Conservation (phyloP, 1,284 basidiomycete species). For the Microbotryum saponariae region DNA sequence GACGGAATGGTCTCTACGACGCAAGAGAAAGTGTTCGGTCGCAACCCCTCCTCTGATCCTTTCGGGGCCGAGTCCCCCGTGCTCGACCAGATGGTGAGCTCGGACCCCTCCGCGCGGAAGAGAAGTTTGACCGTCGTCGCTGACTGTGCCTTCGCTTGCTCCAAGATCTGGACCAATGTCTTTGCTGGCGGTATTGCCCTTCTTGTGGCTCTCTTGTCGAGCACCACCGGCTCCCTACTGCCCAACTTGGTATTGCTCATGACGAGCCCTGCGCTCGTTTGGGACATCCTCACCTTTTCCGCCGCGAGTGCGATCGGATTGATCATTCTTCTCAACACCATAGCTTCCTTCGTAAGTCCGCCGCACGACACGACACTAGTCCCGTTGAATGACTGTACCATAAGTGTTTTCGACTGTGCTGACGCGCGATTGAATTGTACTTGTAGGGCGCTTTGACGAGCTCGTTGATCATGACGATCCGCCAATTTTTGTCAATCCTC, state of each 20-base stretch:
- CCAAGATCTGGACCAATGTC: slow-evolving; percentile 33
- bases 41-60: slow-evolving; percentile 27
- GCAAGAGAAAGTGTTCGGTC: slow-evolving; percentile 34
- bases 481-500: slow-evolving; percentile 36
- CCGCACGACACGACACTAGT: neutral
- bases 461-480: slow-evolving; percentile 29
- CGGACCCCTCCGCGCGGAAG: no score
- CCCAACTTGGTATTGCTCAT: slow-evolving; percentile 23
- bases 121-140: no score
- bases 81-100: slow-evolving; percentile 32
- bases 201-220: slow-evolving; percentile 12
- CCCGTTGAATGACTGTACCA: neutral
- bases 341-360: slow-evolving; percentile 28
- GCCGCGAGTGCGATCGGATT: slow-evolving; percentile 32
- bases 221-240: slow-evolving; percentile 20
- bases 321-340: slow-evolving; percentile 34
- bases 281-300: slow-evolving; percentile 30
- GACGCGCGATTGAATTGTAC: no score
- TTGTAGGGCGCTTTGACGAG: slow-evolving; percentile 23
- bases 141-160: no score
- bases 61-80: slow-evolving; percentile 33
- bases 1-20: slow-evolving; percentile 36
- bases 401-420: no score
- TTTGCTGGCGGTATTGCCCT: slow-evolving; percentile 28
- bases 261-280: slow-evolving; percentile 7